These are phyloP conservation scores for Cystobasidiopsis lactophilus DNA, from an alignment of 768 basidiomycete genomes.

Conservation along the genomic window DNA sequence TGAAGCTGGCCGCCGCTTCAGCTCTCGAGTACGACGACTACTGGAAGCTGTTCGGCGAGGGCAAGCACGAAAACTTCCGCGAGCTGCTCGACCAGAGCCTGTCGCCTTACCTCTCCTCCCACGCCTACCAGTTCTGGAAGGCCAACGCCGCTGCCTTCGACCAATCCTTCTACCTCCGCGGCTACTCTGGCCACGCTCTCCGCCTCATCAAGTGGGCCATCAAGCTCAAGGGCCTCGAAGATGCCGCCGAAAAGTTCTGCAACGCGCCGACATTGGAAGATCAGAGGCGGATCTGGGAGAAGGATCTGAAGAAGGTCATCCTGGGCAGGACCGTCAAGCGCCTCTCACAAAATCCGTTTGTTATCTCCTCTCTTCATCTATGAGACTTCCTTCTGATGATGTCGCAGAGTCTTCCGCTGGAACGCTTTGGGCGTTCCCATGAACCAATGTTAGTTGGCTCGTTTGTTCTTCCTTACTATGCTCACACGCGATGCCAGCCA, in stretches of 20 bases:
- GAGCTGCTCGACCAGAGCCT: conserved; percentile 38
- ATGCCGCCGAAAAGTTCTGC: conserved; percentile 38
- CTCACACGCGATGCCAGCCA: not conserved
- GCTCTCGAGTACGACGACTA: conserved; percentile 40
- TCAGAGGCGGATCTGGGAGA: conserved; percentile 42
- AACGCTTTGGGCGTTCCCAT: conserved; percentile 54
- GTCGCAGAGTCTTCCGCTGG: conserved; percentile 36
- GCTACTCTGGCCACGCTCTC: conserved; percentile 43
- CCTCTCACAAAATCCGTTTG: conserved; percentile 31
- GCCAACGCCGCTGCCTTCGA: conserved; percentile 33
- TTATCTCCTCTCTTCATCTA: not conserved
- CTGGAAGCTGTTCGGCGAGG: conserved; percentile 44
- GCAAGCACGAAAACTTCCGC: conserved; percentile 39
- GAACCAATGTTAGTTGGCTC: too few species aligned
- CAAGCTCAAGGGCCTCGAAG: conserved; percentile 36
- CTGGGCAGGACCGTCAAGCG: conserved; percentile 36
- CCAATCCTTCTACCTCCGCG: conserved; percentile 42
- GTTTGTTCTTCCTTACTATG: conserved; percentile 37
- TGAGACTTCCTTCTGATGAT: too few species aligned
- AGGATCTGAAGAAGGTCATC: conserved; percentile 39
- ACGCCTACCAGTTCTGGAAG: conserved; percentile 58
- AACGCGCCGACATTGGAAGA: conserved; percentile 34
- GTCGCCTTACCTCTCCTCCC: conserved; percentile 45
- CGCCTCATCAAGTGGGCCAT: conserved; percentile 40
- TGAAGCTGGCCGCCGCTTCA: conserved; percentile 46